phyloP scores from a whole-genome alignment of 495 filamentous ascomycete species.

The Talaromyces stipitatus region DNA sequence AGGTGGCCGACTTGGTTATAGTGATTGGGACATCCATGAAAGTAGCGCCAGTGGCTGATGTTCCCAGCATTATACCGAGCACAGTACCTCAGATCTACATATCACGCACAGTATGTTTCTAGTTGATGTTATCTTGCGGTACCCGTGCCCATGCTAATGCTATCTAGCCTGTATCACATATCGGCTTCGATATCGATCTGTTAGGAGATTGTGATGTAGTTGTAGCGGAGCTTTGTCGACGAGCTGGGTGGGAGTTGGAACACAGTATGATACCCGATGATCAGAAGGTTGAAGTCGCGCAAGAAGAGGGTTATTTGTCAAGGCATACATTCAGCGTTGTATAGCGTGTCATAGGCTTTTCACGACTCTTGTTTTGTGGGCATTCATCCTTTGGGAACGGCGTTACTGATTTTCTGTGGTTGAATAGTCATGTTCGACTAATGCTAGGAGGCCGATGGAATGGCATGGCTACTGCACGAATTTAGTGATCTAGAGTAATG shows the following conservation, averaged over 20 bases:
- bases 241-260: slow-evolving; percentile 78
- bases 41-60: slow-evolving; percentile 89
- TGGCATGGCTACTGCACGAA: neutral
- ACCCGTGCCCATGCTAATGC: neutral
- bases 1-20: slow-evolving; percentile 81
- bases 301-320: slow-evolving; percentile 57
- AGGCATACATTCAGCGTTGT: slow-evolving; percentile 54
- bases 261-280: slow-evolving; percentile 77
- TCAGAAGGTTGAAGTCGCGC: slow-evolving; percentile 49
- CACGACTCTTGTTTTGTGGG: neutral
- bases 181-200: slow-evolving; percentile 92
- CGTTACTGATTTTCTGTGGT: neutral
- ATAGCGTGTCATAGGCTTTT: slow-evolving; percentile 31
- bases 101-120: slow-evolving; percentile 58
- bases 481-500: neutral
- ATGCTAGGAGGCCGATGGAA: neutral
- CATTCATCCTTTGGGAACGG: neutral
- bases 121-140: neutral
- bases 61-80: slow-evolving; percentile 69
- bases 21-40: slow-evolving; percentile 97
- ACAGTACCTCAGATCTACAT: slow-evolving; percentile 92
- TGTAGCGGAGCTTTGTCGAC: slow-evolving; percentile 78
- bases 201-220: slow-evolving; percentile 90
- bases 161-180: slow-evolving; percentile 66
- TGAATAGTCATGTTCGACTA: neutral